Percentiles rank a stretch among this genome's conserved stretches.
phyloP scores from a whole-genome alignment of 129 eudicot species.

The Kitagawia praeruptora region DNA sequence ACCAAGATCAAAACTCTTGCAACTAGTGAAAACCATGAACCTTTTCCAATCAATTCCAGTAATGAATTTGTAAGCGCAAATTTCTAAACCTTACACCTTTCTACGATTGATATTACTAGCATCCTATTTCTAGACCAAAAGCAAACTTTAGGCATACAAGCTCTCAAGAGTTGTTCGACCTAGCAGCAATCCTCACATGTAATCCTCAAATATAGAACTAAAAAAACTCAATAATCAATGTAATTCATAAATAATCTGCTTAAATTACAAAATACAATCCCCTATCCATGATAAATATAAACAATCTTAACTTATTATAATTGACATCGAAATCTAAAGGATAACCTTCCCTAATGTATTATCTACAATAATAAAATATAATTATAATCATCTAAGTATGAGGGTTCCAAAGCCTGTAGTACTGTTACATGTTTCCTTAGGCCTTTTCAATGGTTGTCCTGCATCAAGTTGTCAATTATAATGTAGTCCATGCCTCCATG shows the following conservation, averaged over 20 bases:
- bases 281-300: not conserved
- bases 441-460: not conserved
- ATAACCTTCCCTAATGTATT: not conserved
- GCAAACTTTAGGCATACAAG: not conserved
- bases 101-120: not conserved
- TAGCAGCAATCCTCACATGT: not conserved
- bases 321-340: not conserved
- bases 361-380: not conserved
- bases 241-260: not conserved
- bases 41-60: not conserved
- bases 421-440: not conserved
- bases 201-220: not conserved
- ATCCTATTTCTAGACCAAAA: not conserved
- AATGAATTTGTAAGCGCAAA: not conserved
- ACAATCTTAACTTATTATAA: not conserved
- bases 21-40: not conserved
- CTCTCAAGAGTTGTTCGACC: not conserved
- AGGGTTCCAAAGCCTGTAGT: not conserved
- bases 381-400: not conserved
- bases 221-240: not conserved
- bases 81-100: not conserved
- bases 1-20: not conserved
- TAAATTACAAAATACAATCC: too few species aligned
- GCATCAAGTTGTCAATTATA: not conserved
- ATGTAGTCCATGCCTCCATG: not conserved